A percentile compares a stretch with the other conserved stretches of the same genome.
phyloP scores from a whole-genome alignment of 805 yeast genomes.

The Komagataella mondaviorum region DNA sequence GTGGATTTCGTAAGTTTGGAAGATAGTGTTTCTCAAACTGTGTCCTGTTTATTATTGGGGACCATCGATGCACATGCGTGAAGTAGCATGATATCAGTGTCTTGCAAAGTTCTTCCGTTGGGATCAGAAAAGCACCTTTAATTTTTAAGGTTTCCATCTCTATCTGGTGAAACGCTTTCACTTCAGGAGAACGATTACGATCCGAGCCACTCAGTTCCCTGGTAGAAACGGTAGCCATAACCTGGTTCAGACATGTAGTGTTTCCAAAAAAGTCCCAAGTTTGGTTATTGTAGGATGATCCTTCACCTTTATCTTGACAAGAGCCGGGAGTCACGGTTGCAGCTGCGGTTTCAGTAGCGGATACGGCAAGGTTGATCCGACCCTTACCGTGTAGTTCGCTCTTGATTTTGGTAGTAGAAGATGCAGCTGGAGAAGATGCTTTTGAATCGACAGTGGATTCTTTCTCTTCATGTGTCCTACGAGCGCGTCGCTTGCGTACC shows the following conservation, averaged over 20 bases:
- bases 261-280: neutral
- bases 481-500: slow-evolving; percentile 10
- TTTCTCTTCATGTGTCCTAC: slow-evolving; percentile 22
- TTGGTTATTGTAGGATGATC: neutral
- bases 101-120: slow-evolving; percentile 41
- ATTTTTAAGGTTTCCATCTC: slow-evolving; percentile 52
- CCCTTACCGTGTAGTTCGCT: neutral
- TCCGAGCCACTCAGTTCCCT: neutral
- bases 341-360: neutral
- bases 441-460: slow-evolving; percentile 3
- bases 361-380: neutral
- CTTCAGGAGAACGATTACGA: neutral
- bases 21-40: slow-evolving; percentile 42
- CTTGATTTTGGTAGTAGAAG: slow-evolving; percentile 1
- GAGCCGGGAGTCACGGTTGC: slow-evolving; percentile 8
- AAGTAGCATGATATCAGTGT: slow-evolving; percentile 53
- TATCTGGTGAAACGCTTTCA: slow-evolving; percentile 15
- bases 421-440: neutral
- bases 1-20: slow-evolving; percentile 39
- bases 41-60: slow-evolving; percentile 54
- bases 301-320: neutral
- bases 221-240: neutral
- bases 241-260: neutral
- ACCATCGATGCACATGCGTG: slow-evolving; percentile 47
- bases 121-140: slow-evolving; percentile 61